Evolutionary conservation across 176 grass and related monocot genomes (phyloP).

Genomic region (Bromus sterilis): DNA sequence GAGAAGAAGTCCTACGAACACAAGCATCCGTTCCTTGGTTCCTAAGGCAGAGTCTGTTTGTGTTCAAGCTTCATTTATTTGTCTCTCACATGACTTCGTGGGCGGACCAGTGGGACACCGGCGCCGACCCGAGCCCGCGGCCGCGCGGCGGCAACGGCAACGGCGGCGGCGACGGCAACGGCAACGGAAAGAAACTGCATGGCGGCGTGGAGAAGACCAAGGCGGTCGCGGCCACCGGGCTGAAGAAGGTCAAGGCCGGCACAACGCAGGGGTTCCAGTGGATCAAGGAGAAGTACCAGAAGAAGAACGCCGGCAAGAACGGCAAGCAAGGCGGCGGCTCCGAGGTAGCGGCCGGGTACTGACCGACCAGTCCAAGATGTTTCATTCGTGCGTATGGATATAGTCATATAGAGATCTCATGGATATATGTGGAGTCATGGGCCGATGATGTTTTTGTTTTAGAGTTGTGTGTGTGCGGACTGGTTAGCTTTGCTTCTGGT

Average conservation of each 20-base stretch:
- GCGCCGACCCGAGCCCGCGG: conserved; percentile 27
- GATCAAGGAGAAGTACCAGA: conserved; percentile 80
- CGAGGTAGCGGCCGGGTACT: conserved; percentile 19
- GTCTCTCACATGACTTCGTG: too few relatives aligned
- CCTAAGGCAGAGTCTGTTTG: not conserved
- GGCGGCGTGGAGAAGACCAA: conserved; percentile 54
- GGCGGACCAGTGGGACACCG: conserved; percentile 93
- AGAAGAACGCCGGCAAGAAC: conserved; percentile 6
- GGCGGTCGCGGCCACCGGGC: conserved; percentile 42
- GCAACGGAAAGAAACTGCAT: conserved; percentile 10
- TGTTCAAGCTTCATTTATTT: too few relatives aligned
- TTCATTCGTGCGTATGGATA: not conserved
- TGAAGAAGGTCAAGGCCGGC: conserved; percentile 80
- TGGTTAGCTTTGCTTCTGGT: not conserved
- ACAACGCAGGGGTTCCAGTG: conserved; percentile 55
- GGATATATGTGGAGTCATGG: not conserved
- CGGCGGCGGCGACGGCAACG: not conserved
- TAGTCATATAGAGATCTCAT: too few relatives aligned
- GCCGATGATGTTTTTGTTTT: not conserved
- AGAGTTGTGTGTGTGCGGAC: not conserved
- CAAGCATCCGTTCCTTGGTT: not conserved
- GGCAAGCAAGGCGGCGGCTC: conserved; percentile 18
- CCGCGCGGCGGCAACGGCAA: not conserved
- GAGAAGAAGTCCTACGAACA: not conserved
- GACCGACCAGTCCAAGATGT: not conserved